Conservation (phyloP, 306 rosid species). For the Rosa multiflora region DNA sequence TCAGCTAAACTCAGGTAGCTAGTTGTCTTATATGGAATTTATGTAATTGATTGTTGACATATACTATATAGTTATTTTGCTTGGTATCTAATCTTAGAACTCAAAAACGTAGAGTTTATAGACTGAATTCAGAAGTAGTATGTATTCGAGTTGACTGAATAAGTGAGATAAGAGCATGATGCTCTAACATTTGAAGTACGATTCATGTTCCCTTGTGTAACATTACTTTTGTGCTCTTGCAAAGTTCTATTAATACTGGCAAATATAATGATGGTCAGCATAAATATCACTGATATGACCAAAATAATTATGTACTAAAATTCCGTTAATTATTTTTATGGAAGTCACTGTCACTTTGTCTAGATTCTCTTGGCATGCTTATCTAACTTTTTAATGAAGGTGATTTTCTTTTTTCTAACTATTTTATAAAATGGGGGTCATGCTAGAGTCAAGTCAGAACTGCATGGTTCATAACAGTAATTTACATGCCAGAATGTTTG, state of each 20-base stretch:
- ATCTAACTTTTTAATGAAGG: too few relatives aligned
- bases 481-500: background rate
- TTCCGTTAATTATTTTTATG: background rate
- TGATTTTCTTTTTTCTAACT: too few relatives aligned
- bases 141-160: background rate
- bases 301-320: background rate
- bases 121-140: background rate
- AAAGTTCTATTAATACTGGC: too few relatives aligned
- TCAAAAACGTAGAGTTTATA: background rate
- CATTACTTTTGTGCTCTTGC: background rate
- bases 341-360: constrained; percentile 3
- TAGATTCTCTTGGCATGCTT: background rate
- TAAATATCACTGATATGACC: background rate
- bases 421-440: too few relatives aligned
- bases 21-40: background rate
- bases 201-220: background rate
- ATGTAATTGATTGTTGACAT: background rate
- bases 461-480: background rate
- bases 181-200: background rate
- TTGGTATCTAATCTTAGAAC: background rate
- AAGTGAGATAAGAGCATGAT: background rate
- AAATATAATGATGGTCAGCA: background rate
- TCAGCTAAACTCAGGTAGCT: background rate
- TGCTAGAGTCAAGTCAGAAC: background rate
- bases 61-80: background rate